Evolutionary conservation across 164 flowering plant genomes (phyloP).

Genomic region (Kingdonia uniflora): DNA sequence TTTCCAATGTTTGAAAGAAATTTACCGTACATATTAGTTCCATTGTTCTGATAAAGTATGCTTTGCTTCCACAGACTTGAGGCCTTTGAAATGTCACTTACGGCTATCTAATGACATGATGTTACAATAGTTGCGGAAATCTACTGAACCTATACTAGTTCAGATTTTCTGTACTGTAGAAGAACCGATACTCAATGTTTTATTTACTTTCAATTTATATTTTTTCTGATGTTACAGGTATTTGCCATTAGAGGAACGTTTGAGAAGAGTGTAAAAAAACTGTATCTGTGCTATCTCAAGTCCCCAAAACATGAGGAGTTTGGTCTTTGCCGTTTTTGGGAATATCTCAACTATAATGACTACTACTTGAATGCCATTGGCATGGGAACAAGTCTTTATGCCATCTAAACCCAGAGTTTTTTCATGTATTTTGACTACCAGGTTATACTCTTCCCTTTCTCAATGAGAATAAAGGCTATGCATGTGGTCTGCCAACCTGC

Average conservation of each 20-base stretch:
- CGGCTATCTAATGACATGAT: too few relatives aligned
- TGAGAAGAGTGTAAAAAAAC: constrained; percentile 42
- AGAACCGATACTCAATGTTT: background rate
- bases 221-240: constrained; percentile 37
- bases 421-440: background rate
- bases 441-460: background rate
- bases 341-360: constrained; percentile 58
- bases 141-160: background rate
- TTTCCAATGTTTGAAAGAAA: too few relatives aligned
- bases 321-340: constrained; percentile 72
- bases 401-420: background rate
- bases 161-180: too few relatives aligned
- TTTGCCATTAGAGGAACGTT: constrained; percentile 38
- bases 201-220: background rate
- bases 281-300: constrained; percentile 51
- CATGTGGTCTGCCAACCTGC: background rate
- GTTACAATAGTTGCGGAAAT: too few relatives aligned
- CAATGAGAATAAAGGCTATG: background rate
- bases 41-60: too few relatives aligned
- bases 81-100: too few relatives aligned
- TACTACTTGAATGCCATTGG: constrained; percentile 18
- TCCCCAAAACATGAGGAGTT: constrained; percentile 65
- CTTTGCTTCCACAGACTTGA: too few relatives aligned
- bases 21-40: too few relatives aligned
- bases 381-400: constrained; percentile 6